A percentile compares a stretch with the other conserved stretches of the same genome.
Conservation (phyloP, 768 basidiomycete species). For the Kwoniella mangroviensis region DNA sequence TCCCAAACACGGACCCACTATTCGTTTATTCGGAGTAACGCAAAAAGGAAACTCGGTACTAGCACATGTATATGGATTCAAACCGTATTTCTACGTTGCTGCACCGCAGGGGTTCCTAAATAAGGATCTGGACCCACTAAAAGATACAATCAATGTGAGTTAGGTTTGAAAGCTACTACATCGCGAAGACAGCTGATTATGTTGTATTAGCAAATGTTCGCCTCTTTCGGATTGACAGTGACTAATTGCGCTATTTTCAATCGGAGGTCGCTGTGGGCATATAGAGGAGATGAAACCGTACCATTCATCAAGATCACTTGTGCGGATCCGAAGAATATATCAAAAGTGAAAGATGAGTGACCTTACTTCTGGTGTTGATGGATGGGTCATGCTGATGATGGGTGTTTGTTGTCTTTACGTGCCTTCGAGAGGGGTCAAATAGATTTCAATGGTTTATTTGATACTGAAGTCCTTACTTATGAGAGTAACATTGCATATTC, state of each 20-base stretch:
- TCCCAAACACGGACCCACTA: slow-evolving; percentile 61
- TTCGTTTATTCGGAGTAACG: slow-evolving; percentile 88
- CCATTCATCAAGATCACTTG: slow-evolving; percentile 86
- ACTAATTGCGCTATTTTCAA: slow-evolving; percentile 63
- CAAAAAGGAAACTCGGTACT: slow-evolving; percentile 88
- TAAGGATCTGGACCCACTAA: slow-evolving; percentile 71
- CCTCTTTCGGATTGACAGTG: slow-evolving; percentile 19
- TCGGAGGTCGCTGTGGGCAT: slow-evolving; percentile 83
- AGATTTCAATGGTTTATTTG: slow-evolving; percentile 68
- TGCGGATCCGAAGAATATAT: slow-evolving; percentile 72
- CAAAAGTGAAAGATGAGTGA: slow-evolving; percentile 89
- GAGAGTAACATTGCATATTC: slow-evolving; percentile 94
- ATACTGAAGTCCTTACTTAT: slow-evolving; percentile 68
- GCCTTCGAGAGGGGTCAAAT: slow-evolving; percentile 76
- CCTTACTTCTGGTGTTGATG: background rate
- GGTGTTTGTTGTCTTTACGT: slow-evolving; percentile 53
- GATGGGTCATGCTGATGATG: slow-evolving; percentile 7
- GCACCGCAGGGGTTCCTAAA: slow-evolving; percentile 80
- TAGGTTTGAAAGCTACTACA: background rate
- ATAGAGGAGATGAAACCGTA: slow-evolving; percentile 75
- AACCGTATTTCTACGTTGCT: slow-evolving; percentile 91
- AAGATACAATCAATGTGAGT: slow-evolving; percentile 74
- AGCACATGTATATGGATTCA: slow-evolving; percentile 76
- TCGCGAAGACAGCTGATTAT: background rate
- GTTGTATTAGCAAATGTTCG: background rate